Evolutionary conservation across 2,329 filamentous ascomycete species (phyloP).

Genomic region (Claviceps humidiphila): DNA sequence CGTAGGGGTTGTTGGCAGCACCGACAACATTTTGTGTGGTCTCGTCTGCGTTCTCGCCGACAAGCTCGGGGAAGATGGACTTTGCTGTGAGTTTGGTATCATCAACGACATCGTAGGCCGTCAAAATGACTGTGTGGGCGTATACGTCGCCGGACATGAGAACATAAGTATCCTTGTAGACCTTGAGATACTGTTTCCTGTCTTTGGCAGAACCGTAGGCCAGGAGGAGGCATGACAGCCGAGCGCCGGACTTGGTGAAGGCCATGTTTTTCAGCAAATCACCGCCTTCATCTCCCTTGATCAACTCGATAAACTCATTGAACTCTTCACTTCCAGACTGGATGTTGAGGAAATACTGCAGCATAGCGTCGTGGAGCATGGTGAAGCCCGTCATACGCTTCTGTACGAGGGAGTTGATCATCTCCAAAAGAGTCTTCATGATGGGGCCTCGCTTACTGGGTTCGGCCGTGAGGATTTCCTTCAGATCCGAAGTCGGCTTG

Average conservation of each 20-base stretch:
- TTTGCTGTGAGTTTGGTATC: slow-evolving; percentile 84
- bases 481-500: slow-evolving; percentile 53
- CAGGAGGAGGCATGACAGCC: slow-evolving; percentile 67
- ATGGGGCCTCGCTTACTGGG: slow-evolving; percentile 81
- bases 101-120: slow-evolving; percentile 83
- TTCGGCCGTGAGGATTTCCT: slow-evolving; percentile 57
- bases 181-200: slow-evolving; percentile 74
- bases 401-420: slow-evolving; percentile 87
- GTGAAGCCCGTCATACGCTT: slow-evolving; percentile 97
- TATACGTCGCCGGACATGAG: slow-evolving; percentile 69
- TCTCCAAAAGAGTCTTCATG: slow-evolving; percentile 69
- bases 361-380: slow-evolving; percentile 95
- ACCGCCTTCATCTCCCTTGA: slow-evolving; percentile 84
- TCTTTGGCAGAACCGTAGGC: slow-evolving; percentile 86
- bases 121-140: slow-evolving; percentile 69
- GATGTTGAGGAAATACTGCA: slow-evolving; percentile 83
- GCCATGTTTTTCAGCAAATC: slow-evolving; percentile 91
- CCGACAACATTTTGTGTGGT: slow-evolving; percentile 51
- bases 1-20: slow-evolving; percentile 51
- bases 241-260: slow-evolving; percentile 80
- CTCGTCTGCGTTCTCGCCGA: slow-evolving; percentile 55
- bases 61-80: slow-evolving; percentile 72
- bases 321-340: slow-evolving; percentile 68
- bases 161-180: slow-evolving; percentile 81
- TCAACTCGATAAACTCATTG: slow-evolving; percentile 73